Evolutionary conservation across 345 rosid genomes (phyloP).

Genomic region (Populus ilicifolia): DNA sequence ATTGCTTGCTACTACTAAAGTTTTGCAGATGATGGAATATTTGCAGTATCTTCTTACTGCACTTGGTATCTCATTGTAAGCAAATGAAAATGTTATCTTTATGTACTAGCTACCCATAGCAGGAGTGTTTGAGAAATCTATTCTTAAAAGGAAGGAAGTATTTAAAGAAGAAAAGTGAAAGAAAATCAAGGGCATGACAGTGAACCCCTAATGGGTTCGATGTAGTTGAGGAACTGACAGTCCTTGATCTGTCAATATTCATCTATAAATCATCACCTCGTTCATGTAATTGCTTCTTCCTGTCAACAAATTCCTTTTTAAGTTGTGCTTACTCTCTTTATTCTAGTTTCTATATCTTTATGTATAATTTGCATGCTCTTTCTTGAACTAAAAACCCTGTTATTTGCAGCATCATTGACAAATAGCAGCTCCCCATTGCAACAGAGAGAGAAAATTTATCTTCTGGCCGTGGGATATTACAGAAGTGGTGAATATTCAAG

Average conservation of each 20-base stretch:
- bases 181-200: too few species aligned
- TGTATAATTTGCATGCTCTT: not conserved
- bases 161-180: too few species aligned
- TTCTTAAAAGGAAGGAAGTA: too few species aligned
- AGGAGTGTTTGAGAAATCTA: not conserved
- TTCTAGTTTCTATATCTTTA: not conserved
- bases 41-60: not conserved
- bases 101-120: not conserved
- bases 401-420: slow-evolving; percentile 53
- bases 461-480: slow-evolving; percentile 74
- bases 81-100: not conserved
- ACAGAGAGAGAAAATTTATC: slow-evolving; percentile 61
- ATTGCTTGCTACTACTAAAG: not conserved
- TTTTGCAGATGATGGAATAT: not conserved
- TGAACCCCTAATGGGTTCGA: not conserved
- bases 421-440: slow-evolving; percentile 39
- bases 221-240: not conserved
- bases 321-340: slow-evolving; percentile 9
- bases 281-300: not conserved
- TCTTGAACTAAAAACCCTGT: not conserved
- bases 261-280: not conserved
- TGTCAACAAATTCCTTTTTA: not conserved
- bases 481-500: slow-evolving; percentile 61
- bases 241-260: not conserved
- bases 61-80: not conserved